These are phyloP conservation scores for Cytospora schulzeri DNA, from an alignment of 2,329 filamentous ascomycete genomes.

Conservation along the genomic window DNA sequence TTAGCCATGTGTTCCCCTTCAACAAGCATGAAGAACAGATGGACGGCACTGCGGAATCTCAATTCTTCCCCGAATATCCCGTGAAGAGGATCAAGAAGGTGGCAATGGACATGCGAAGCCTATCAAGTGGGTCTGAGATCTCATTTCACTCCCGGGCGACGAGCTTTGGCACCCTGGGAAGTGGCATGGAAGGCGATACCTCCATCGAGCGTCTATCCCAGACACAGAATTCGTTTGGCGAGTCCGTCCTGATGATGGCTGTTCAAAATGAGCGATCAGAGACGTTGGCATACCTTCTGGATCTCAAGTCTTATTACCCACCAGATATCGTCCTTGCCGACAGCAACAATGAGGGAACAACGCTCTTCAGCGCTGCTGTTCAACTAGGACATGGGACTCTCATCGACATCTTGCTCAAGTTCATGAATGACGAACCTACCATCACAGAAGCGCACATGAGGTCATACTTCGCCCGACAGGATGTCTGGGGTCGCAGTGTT, in stretches of 20 bases:
- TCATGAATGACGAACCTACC: slow-evolving; percentile 56
- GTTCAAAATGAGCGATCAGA: slow-evolving; percentile 72
- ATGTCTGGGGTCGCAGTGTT: slow-evolving; percentile 82
- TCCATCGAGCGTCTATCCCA: slow-evolving; percentile 78
- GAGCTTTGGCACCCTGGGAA: slow-evolving; percentile 74
- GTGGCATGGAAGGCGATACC: slow-evolving; percentile 79
- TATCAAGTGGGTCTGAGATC: slow-evolving; percentile 82
- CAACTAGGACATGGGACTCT: slow-evolving; percentile 78
- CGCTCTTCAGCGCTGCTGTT: slow-evolving; percentile 84
- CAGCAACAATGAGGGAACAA: slow-evolving; percentile 86
- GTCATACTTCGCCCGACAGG: slow-evolving; percentile 74
- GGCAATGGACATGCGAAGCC: slow-evolving; percentile 84
- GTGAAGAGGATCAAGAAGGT: slow-evolving; percentile 72
- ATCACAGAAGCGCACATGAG: slow-evolving; percentile 56
- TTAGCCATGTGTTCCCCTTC: slow-evolving; percentile 92
- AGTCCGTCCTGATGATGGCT: slow-evolving; percentile 88
- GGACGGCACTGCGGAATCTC: slow-evolving; percentile 35
- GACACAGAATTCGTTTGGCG: slow-evolving; percentile 70
- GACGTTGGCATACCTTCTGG: slow-evolving; percentile 77
- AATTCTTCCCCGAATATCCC: slow-evolving; percentile 33
- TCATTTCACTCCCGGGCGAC: slow-evolving; percentile 80
- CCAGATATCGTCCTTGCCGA: slow-evolving; percentile 74
- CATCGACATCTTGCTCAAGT: slow-evolving; percentile 74
- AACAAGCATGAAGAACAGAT: slow-evolving; percentile 58
- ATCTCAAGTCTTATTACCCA: slow-evolving; percentile 75